phyloP scores from a whole-genome alignment of 2,329 filamentous ascomycete species.

The Hypoxylon sp. region DNA sequence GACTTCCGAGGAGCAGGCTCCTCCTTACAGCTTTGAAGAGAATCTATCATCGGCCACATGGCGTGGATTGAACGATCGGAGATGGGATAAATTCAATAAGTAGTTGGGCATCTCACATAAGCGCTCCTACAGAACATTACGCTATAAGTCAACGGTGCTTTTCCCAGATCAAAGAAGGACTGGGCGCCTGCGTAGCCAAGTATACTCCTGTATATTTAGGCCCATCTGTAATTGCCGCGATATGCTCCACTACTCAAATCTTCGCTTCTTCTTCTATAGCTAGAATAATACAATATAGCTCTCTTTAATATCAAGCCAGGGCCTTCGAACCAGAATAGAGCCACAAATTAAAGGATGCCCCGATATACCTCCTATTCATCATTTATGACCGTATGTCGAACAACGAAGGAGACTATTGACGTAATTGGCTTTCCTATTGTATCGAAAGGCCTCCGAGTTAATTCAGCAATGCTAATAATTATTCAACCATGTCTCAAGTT shows the following conservation, averaged over 20 bases:
- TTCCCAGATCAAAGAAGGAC: neutral
- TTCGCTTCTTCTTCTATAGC: neutral
- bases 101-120: neutral
- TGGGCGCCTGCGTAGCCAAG: neutral
- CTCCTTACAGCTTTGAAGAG: neutral
- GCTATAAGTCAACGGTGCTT: neutral
- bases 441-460: neutral
- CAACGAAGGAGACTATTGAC: neutral
- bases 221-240: neutral
- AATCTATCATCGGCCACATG: constrained; percentile 1
- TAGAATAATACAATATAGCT: too few species aligned
- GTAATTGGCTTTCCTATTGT: neutral
- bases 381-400: neutral
- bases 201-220: too few species aligned
- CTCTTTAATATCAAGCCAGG: too few species aligned
- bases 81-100: constrained; percentile 13
- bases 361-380: too few species aligned
- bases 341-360: too few species aligned
- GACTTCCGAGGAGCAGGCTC: neutral
- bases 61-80: neutral
- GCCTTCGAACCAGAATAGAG: too few species aligned
- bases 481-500: neutral
- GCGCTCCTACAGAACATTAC: too few species aligned
- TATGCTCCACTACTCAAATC: neutral
- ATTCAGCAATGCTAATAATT: neutral